Conservation (phyloP, 352 stramenopile genomes). For the Phytophthora constricta region DNA sequence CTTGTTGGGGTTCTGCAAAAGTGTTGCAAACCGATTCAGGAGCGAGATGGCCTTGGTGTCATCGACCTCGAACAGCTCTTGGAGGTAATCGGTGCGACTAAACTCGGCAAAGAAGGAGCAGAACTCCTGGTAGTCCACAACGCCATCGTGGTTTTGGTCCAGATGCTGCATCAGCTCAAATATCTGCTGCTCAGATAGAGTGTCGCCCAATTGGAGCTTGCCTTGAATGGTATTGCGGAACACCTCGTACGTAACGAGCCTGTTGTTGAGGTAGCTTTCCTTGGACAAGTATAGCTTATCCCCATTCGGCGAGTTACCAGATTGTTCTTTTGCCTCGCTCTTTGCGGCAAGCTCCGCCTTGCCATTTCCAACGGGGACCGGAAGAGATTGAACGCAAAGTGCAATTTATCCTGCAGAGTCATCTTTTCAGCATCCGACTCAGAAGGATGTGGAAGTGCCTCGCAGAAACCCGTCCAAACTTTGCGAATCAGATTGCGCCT, state of each 20-base stretch:
- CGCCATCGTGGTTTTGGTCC: slow-evolving; percentile 90
- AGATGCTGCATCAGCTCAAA: slow-evolving; percentile 94
- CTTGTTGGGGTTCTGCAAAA: slow-evolving; percentile 47
- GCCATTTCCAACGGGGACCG: slow-evolving; percentile 28
- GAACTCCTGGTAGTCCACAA: slow-evolving; percentile 92
- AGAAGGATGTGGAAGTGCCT: slow-evolving; percentile 50
- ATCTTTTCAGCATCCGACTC: slow-evolving; percentile 54
- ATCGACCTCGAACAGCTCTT: slow-evolving; percentile 80
- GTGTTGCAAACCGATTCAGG: slow-evolving; percentile 67
- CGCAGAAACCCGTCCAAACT: slow-evolving; percentile 74
- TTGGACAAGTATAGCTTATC: slow-evolving; percentile 21
- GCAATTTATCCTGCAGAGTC: slow-evolving; percentile 66
- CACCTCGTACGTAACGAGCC: slow-evolving; percentile 77
- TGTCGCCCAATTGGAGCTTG: slow-evolving; percentile 58
- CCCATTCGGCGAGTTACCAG: slow-evolving; percentile 14
- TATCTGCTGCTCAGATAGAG: slow-evolving; percentile 89
- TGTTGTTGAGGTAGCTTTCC: slow-evolving; percentile 57
- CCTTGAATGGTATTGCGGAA: slow-evolving; percentile 78
- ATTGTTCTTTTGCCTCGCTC: slow-evolving; percentile 7
- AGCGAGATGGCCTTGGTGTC: slow-evolving; percentile 77
- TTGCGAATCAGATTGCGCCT: slow-evolving; percentile 69
- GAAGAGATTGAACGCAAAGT: slow-evolving; percentile 78
- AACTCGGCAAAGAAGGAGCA: slow-evolving; percentile 87
- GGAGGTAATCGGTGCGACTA: slow-evolving; percentile 70
- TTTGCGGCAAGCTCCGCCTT: slow-evolving; percentile 27